These are phyloP conservation scores for Neonectria hederae DNA, from an alignment of 2,329 filamentous ascomycete species.

Conservation along the genomic window DNA sequence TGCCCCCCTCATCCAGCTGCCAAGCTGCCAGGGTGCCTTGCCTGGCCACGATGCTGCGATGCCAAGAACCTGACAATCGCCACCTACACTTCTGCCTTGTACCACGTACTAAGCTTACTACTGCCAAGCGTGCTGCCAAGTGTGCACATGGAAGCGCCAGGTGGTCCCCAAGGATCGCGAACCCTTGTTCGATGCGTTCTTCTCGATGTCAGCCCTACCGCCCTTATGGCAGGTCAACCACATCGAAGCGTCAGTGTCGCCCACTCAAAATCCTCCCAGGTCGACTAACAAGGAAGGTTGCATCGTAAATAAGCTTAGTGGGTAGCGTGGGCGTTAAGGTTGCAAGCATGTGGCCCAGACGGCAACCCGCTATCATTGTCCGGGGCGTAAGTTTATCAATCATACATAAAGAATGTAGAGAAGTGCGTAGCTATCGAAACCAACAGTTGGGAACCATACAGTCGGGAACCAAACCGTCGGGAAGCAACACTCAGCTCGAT, in stretches of 20 bases:
- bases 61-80: too few relatives aligned
- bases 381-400: not conserved
- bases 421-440: not conserved
- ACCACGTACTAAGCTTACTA: too few relatives aligned
- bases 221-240: not conserved
- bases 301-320: not conserved
- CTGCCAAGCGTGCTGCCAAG: too few relatives aligned
- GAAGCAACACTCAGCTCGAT: constrained; percentile 2
- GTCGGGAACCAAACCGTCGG: not conserved
- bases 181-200: too few relatives aligned
- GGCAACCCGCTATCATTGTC: not conserved
- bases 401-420: not conserved
- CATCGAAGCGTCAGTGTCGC: not conserved
- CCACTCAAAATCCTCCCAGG: not conserved
- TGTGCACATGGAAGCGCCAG: too few relatives aligned
- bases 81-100: too few relatives aligned
- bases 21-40: too few relatives aligned
- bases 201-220: too few relatives aligned
- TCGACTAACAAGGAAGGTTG: not conserved
- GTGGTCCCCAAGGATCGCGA: not conserved
- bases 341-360: not conserved
- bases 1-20: too few relatives aligned
- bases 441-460: not conserved
- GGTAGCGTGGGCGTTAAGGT: too few relatives aligned
- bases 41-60: too few relatives aligned